Evolutionary conservation across 805 yeast species (phyloP).

Genomic region (Komagataella phaffii): DNA sequence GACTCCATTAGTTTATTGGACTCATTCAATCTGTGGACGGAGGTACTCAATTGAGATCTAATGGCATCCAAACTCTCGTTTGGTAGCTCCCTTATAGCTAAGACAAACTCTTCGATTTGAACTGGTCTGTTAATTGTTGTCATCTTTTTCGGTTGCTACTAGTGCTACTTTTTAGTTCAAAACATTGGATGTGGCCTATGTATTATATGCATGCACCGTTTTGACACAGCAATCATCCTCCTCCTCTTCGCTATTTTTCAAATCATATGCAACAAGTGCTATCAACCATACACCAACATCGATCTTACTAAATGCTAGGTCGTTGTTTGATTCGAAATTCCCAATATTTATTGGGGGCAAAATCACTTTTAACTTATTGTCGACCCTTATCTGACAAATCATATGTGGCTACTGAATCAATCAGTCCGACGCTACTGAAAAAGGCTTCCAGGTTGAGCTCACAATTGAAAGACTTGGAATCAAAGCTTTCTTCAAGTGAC

Average conservation of each 20-base stretch:
- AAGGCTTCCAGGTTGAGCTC: constrained; percentile 28
- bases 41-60: constrained; percentile 20
- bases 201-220: neutral
- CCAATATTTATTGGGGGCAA: neutral
- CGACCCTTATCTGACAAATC: neutral
- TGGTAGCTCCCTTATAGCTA: constrained; percentile 20
- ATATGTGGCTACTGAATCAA: neutral
- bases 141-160: neutral
- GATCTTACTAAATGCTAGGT: neutral
- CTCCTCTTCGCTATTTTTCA: neutral
- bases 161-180: neutral
- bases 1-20: constrained; percentile 35
- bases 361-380: neutral
- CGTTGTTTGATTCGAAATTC: neutral
- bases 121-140: constrained; percentile 9
- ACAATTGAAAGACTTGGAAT: constrained; percentile 29
- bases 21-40: constrained; percentile 31
- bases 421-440: constrained; percentile 38
- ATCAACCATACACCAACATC: neutral
- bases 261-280: neutral
- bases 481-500: constrained; percentile 25
- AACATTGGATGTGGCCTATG: too few species aligned
- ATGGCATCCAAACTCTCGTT: constrained; percentile 26
- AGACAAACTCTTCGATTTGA: constrained; percentile 13
- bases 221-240: neutral